Evolutionary conservation across 768 basidiomycete species (phyloP), one percentile per base, ranked within the genome.

Genomic region (Tricholomella constricta): DNA sequence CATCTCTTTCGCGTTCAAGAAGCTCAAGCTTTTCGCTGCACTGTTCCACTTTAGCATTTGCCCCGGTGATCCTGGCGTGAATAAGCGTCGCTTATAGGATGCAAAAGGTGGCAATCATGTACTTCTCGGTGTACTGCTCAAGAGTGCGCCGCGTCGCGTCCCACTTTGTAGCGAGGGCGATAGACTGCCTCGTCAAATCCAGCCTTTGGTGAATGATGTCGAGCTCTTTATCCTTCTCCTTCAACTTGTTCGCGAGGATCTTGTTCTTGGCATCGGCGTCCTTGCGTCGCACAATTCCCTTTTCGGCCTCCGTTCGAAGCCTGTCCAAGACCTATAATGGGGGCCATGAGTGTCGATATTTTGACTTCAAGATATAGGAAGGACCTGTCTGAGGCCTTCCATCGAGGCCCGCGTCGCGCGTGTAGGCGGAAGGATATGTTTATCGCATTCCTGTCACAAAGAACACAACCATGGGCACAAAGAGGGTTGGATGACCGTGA

Each of bases 191-290:
- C n/a, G 45, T 20, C 20, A 57, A 27, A 11, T 50, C 42, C 15
- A 57, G 47, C 26, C 54, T 44, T 47, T 69, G 57, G 20, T 58
- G 56, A 17, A 62, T 55, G 38, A 58, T 43, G 17, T 63, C 41
- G 10, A 57, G 40, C 49, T 61, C 53, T n/a, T 40, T 22, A 11
- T 57, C 60, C 53, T 61, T 71, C 44, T 62, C 60, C 29, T 58
- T 56, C n/a, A 69, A 31, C 11, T 44, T 31, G 8, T 49, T 35
- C 34, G 66, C 56, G 23, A 63, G 45, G 38, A 50, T 50, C 29
- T 59, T 58, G 17, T 45, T 49, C 10, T 54, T 54, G 43, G 48
- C 47, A 55, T 74, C 69, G 40, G 71, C 66, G 17, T 62, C 66
- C 36, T 55, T 58, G 51, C 58, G 60, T 29, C 71, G 64, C 47